phyloP scores from a whole-genome alignment of 202 grass and related monocot genomes.

The Bolboschoenoplectus hybrid region DNA sequence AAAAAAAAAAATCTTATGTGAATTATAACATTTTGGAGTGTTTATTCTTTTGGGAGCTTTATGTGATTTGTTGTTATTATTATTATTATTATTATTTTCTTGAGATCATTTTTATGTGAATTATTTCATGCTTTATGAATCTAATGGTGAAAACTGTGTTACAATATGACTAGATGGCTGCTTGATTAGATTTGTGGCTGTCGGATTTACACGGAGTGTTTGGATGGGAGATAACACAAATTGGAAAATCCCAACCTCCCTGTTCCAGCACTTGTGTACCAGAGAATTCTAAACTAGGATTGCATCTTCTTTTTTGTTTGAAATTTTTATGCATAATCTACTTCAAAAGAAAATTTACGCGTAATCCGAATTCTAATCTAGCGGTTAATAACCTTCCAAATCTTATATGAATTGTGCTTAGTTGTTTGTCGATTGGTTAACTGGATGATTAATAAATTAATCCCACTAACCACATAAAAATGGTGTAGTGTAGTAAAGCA shows the following conservation, averaged over 20 bases:
- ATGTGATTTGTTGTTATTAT: background rate
- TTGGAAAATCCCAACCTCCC: background rate
- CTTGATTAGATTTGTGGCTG: background rate
- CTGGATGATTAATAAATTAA: background rate
- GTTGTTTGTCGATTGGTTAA: background rate
- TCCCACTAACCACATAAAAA: background rate
- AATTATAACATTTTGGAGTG: background rate
- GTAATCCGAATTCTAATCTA: background rate
- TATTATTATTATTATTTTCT: no score
- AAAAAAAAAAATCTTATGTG: no score
- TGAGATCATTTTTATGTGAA: background rate
- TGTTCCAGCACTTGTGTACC: background rate
- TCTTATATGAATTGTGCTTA: background rate
- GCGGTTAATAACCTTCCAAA: background rate
- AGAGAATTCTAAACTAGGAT: background rate
- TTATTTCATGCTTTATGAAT: background rate
- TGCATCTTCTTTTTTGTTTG: background rate
- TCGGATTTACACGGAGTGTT: background rate
- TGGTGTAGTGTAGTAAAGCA: background rate
- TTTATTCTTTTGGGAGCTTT: background rate
- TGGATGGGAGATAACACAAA: background rate
- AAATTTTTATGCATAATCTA: background rate
- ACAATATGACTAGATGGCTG: background rate
- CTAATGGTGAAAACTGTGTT: background rate
- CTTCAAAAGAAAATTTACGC: background rate